Evolutionary conservation across 371 early-diverging fungal genomes (phyloP), one percentile per base, ranked within the genome.

Genomic region (Mucor piriformis): DNA sequence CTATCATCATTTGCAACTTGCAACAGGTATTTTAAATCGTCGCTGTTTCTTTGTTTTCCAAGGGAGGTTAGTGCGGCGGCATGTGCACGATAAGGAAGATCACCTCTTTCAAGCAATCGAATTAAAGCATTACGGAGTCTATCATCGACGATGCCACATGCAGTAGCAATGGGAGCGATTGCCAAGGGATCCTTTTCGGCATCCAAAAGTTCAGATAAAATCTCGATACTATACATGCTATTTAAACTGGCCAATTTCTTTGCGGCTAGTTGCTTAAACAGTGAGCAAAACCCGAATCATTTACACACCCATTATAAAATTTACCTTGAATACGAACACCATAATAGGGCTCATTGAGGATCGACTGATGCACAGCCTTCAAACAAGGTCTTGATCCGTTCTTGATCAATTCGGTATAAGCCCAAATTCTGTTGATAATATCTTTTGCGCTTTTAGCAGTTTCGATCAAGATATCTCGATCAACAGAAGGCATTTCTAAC

Each of bases 371-470:
- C 1, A 82, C 81, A 55, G 68, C 74, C 54, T 76, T 78, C 18
- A 84, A 37, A 8, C 82, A 53, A 12, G 66, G 50, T 15, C 69
- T 58, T 8, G 65, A 54, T 13, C 81, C 83, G 13, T 29, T 61
- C 54, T 71, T 73, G 54, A 82, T 63, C 49, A 85, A 64, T 57
- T 77, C 72, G 13, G 50, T 23, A 49, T 81, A 85, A 10, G 84
- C 79, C 61, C 76, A 63, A 20, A 84, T 73, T 29, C 79, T 64
- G 55, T 46, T 63, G 1, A 68, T 23, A 23, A 73, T 55, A 34
- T 73, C 72, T 11, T 66, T 53, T 3, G 65, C 65, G 10, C 42
- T 48, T 35, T 64, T 74, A 10, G 79, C 81, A 1, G 76, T 79
- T 27, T 66, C 68, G 4, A 59, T 68, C 52, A 87, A 60, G 13